These are phyloP conservation scores for Plasmodium malariae DNA, from an alignment of 169 alveolate species.

Conservation along the genomic window DNA sequence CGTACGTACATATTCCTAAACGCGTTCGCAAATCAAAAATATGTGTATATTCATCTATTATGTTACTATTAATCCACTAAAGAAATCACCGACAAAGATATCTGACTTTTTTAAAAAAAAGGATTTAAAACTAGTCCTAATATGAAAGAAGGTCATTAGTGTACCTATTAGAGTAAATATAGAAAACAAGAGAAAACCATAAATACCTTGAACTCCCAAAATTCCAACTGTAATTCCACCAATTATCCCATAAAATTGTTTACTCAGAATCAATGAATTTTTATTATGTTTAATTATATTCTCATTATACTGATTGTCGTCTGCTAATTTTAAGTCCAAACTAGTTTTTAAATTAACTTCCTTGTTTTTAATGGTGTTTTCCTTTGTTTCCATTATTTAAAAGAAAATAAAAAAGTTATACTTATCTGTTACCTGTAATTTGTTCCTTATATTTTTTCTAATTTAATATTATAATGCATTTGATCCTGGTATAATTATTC, in stretches of 20 bases:
- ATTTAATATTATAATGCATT: too few relatives aligned
- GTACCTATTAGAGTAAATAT: conserved; percentile 55
- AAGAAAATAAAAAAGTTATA: too few relatives aligned
- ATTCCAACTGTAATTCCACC: conserved; percentile 71
- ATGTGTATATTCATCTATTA: neutral
- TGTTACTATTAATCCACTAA: conserved; percentile 73
- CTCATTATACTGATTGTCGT: conserved; percentile 35
- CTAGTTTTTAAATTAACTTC: conserved; percentile 19
- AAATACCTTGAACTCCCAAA: conserved; percentile 63
- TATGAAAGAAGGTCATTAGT: conserved; percentile 59
- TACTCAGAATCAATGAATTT: conserved; percentile 53
- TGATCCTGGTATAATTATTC: too few relatives aligned
- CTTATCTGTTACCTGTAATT: too few relatives aligned
- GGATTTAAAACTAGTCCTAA: conserved; percentile 21
- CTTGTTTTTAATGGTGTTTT: neutral
- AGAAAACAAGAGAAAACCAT: conserved; percentile 58
- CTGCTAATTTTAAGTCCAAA: conserved; percentile 36
- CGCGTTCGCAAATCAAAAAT: neutral
- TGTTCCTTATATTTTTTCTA: too few relatives aligned
- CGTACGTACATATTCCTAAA: neutral
- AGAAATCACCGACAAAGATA: conserved; percentile 29
- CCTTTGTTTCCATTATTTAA: conserved; percentile 60
- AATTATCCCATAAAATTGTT: conserved; percentile 68
- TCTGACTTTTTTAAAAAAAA: conserved; percentile 50
- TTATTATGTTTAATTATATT: conserved; percentile 41